Evolutionary conservation across 2,329 filamentous ascomycete genomes (phyloP).

Genomic region (Hansfordia pulvinata): DNA sequence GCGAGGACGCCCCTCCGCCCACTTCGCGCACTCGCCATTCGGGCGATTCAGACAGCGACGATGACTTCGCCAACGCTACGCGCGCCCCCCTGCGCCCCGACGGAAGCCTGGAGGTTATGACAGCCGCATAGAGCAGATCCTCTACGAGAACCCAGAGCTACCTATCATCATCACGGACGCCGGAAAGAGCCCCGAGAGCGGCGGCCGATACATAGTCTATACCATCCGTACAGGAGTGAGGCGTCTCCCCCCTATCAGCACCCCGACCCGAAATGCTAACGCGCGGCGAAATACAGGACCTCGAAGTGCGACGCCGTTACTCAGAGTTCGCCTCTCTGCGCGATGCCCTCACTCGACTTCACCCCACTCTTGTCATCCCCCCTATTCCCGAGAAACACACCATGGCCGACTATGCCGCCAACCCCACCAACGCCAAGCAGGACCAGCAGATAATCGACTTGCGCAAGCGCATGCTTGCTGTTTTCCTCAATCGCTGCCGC

Average conservation of each 20-base stretch:
- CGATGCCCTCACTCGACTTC: slow-evolving; percentile 76
- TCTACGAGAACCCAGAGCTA: slow-evolving; percentile 86
- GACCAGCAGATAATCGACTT: slow-evolving; percentile 94
- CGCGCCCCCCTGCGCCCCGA: slow-evolving; percentile 33
- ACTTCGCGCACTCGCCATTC: slow-evolving; percentile 16
- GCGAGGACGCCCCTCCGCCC: slow-evolving; percentile 47
- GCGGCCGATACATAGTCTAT: slow-evolving; percentile 90
- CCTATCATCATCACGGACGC: slow-evolving; percentile 88
- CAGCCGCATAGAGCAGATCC: slow-evolving; percentile 91
- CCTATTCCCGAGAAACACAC: slow-evolving; percentile 98
- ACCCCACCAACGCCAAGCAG: slow-evolving; percentile 95
- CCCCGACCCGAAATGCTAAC: slow-evolving; percentile 4
- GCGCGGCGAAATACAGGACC: slow-evolving; percentile 54
- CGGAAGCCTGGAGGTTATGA: slow-evolving; percentile 79
- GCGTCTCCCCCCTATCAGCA: slow-evolving; percentile 2
- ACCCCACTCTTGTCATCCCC: slow-evolving; percentile 89
- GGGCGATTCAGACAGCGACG: slow-evolving; percentile 31
- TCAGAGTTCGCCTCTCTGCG: slow-evolving; percentile 91
- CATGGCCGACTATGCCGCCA: slow-evolving; percentile 96
- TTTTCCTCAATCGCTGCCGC: slow-evolving; percentile 88
- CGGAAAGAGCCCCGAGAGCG: slow-evolving; percentile 86
- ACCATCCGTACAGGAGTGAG: slow-evolving; percentile 87
- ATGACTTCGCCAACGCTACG: slow-evolving; percentile 26
- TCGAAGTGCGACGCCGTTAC: slow-evolving; percentile 89
- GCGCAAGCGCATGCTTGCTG: slow-evolving; percentile 89